Evolutionary conservation across 192 early-diverging fungal genomes (phyloP).

Genomic region (Spizellomyces punctatus): DNA sequence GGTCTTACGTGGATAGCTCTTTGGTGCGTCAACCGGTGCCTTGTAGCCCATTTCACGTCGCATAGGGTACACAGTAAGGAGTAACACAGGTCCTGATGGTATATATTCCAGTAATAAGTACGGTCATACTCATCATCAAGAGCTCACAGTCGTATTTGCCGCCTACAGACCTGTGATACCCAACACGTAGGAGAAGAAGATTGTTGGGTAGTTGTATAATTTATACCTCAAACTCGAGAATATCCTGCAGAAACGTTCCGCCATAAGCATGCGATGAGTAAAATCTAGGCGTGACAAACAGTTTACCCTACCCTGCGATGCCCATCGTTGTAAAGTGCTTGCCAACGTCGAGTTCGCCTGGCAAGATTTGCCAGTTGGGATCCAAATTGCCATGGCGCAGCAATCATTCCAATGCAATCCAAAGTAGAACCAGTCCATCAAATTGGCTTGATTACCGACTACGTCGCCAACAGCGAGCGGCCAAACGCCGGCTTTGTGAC

Average conservation of each 20-base stretch:
- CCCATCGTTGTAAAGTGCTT: no score
- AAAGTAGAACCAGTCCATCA: no score
- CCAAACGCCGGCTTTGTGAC: no score
- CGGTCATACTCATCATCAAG: background rate
- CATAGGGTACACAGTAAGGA: conserved; percentile 40
- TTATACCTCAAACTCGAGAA: conserved; percentile 15
- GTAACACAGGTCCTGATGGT: conserved; percentile 32
- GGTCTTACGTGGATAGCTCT: conserved; percentile 39
- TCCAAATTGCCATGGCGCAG: no score
- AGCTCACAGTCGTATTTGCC: background rate
- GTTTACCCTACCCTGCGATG: no score
- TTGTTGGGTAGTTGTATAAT: conserved; percentile 48
- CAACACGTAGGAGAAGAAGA: conserved; percentile 43
- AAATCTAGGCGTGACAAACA: no score
- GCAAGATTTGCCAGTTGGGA: no score
- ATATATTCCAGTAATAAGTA: background rate
- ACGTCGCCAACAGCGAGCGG: no score
- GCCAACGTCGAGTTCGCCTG: no score
- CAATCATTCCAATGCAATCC: no score
- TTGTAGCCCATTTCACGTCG: conserved; percentile 44
- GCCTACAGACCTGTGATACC: conserved; percentile 18
- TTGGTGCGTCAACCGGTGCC: conserved; percentile 37
- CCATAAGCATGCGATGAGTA: background rate
- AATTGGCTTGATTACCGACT: no score
- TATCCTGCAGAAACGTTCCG: conserved; percentile 5